Percentiles rank a stretch among this genome's conserved stretches.
Conservation (phyloP, 2,329 filamentous ascomycete species). For the Aspergillus sp. region DNA sequence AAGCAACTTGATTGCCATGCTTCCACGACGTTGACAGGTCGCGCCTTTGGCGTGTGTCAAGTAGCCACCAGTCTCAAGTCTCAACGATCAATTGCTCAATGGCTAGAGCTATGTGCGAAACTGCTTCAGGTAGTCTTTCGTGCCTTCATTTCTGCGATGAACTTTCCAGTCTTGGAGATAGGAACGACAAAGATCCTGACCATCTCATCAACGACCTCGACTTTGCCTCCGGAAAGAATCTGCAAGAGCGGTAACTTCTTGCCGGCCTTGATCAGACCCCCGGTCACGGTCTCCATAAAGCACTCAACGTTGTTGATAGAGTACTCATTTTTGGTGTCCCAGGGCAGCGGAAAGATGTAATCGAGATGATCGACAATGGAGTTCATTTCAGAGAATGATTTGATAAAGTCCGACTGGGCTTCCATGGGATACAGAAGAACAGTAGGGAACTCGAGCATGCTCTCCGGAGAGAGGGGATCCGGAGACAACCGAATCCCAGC, state of each 20-base stretch:
- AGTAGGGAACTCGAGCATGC: slow-evolving; percentile 68
- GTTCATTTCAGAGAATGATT: slow-evolving; percentile 75
- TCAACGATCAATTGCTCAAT: background rate
- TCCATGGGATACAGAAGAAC: slow-evolving; percentile 81
- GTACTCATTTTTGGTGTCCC: slow-evolving; percentile 71
- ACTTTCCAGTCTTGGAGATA: slow-evolving; percentile 61
- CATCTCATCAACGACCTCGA: slow-evolving; percentile 83
- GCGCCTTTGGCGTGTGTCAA: no score
- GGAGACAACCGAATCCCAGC: slow-evolving; percentile 65
- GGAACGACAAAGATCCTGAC: slow-evolving; percentile 81
- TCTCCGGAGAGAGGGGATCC: slow-evolving; percentile 68
- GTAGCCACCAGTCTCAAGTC: background rate
- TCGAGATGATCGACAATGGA: slow-evolving; percentile 70
- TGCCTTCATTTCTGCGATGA: slow-evolving; percentile 80
- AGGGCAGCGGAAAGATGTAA: slow-evolving; percentile 84
- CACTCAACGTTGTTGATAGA: slow-evolving; percentile 66
- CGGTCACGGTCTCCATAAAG: slow-evolving; percentile 77
- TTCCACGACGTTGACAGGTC: no score
- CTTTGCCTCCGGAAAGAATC: slow-evolving; percentile 68
- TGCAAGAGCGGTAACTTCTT: slow-evolving; percentile 76
- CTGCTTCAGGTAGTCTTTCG: slow-evolving; percentile 47
- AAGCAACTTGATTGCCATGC: no score
- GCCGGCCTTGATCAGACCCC: slow-evolving; percentile 83
- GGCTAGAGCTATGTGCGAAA: background rate
- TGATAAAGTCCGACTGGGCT: slow-evolving; percentile 84